phyloP scores from a whole-genome alignment of 1,284 basidiomycete genomes.

The Microbotryomycetes sp. region DNA sequence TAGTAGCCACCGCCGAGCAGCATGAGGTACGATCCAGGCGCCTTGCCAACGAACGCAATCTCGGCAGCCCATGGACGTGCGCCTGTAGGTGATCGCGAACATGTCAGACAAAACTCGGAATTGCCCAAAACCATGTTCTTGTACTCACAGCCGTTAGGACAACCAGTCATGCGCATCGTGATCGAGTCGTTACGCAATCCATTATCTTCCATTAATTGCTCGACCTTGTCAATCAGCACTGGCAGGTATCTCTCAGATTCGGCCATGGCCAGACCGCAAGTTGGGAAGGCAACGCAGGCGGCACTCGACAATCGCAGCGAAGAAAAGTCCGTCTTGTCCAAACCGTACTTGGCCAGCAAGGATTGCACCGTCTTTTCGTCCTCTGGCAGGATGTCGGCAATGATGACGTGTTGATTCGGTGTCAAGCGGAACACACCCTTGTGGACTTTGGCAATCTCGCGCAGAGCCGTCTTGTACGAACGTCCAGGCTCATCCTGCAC shows the following conservation, averaged over 20 bases:
- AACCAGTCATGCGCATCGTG: conserved; percentile 80
- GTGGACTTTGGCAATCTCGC: conserved; percentile 88
- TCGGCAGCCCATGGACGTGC: conserved; percentile 92
- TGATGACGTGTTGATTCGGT: conserved; percentile 88
- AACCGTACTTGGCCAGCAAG: conserved; percentile 75
- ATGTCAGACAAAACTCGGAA: not conserved
- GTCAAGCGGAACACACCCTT: conserved; percentile 81
- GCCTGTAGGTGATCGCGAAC: conserved; percentile 46
- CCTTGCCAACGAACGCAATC: conserved; percentile 94
- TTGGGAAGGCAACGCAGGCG: conserved; percentile 97
- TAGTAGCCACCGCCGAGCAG: conserved; percentile 91
- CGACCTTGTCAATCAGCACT: conserved; percentile 87
- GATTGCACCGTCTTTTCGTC: conserved; percentile 59
- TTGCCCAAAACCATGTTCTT: not conserved
- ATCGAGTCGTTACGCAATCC: conserved; percentile 89
- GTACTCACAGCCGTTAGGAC: conserved; percentile 43
- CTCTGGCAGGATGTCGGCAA: conserved; percentile 66
- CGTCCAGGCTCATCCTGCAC: conserved; percentile 81
- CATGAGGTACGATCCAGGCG: conserved; percentile 89
- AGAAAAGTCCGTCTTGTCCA: conserved; percentile 79
- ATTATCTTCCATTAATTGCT: conserved; percentile 86
- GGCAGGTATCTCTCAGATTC: conserved; percentile 96
- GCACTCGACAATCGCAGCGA: conserved; percentile 70
- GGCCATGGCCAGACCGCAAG: conserved; percentile 91
- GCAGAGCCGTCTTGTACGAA: conserved; percentile 87